These are phyloP conservation scores for Papiliotrema fonsecae DNA, from an alignment of 1,284 basidiomycete genomes.

Conservation along the genomic window DNA sequence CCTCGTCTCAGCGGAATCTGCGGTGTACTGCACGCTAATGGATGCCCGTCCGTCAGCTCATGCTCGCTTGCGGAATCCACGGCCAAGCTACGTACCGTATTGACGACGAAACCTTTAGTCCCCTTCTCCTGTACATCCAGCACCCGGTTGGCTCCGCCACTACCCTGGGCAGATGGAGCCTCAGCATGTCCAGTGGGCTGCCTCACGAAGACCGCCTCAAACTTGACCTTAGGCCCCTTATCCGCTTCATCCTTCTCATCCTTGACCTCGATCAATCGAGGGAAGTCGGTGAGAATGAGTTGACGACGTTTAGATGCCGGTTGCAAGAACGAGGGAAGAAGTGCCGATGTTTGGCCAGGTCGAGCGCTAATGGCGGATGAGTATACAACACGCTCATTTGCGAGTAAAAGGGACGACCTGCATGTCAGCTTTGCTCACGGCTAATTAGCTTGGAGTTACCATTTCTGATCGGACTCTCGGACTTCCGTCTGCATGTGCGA, in stretches of 20 bases:
- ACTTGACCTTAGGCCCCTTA: constrained; percentile 12
- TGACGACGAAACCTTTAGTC: constrained; percentile 35
- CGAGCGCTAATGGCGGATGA: constrained; percentile 43
- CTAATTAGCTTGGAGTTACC: constrained; percentile 28
- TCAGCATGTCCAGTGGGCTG: neutral
- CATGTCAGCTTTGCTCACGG: neutral
- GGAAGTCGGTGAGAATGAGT: constrained; percentile 53
- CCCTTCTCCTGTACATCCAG: constrained; percentile 39
- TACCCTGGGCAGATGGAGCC: neutral
- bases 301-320: constrained; percentile 45
- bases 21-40: constrained; percentile 22
- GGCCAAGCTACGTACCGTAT: constrained; percentile 32
- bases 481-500: too few relatives aligned
- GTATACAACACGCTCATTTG: constrained; percentile 46
- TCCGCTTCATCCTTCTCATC: constrained; percentile 33
- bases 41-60: constrained; percentile 10
- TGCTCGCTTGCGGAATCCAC: neutral
- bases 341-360: constrained; percentile 26
- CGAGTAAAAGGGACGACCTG: constrained; percentile 36
- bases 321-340: constrained; percentile 44
- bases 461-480: too few relatives aligned
- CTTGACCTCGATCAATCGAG: constrained; percentile 53
- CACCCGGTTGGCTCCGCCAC: constrained; percentile 21
- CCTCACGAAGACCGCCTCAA: constrained; percentile 14
- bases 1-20: constrained; percentile 33